Evolutionary conservation across 768 basidiomycete genomes (phyloP), one percentile per base, ranked within the genome.

Genomic region (Sistotremastrum niveocremeum): DNA sequence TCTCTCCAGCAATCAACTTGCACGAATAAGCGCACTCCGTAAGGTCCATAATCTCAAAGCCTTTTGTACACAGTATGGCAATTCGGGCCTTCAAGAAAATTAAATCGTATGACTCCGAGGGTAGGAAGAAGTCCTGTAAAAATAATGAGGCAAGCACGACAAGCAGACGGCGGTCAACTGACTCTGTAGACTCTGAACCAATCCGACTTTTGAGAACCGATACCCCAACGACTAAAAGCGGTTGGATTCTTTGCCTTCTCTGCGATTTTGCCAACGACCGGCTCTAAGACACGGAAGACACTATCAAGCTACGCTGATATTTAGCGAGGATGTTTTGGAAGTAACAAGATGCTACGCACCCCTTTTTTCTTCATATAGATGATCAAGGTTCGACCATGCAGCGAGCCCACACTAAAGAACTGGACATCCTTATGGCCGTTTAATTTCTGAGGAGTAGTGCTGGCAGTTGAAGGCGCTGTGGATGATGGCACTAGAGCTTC

Each of bases 21-120:
- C 7, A 41, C 32, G 10, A 11, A 10, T 38, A 6, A 28, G 61
- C 85, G 39, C 66, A 94, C 86, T 93, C 87, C 28, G 79, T 78
- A 37, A 97, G 72, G 54, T 97, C 89, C 85, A 98, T 97, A 55
- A 97, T 94, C 62, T 97, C 93, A 55, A 97, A 97, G 37, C 93
- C 91, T 57, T 87, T 88, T 0, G 85, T 80, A 54, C 93, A 93
- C 31, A 95, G 73, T 47, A 99, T 85, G 3, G 86, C 91, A 51
- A 99, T 84, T 64, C 84, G 86, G 6, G 85, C 84, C 60, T 93
- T 91, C 47, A 97, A 68, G 73, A 97, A 98, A 50, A 90, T 79
- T 38, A 97, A 69, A 57, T 89, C 85, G 51, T 79, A 88, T 0
- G 91, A 82, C 58, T 95, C 90, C 0, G 85, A 89, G 2, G 87